Base-by-base conservation (phyloP, 2,329 filamentous ascomycete genomes). In the Ceratocystis cacaofunesta region DNA sequence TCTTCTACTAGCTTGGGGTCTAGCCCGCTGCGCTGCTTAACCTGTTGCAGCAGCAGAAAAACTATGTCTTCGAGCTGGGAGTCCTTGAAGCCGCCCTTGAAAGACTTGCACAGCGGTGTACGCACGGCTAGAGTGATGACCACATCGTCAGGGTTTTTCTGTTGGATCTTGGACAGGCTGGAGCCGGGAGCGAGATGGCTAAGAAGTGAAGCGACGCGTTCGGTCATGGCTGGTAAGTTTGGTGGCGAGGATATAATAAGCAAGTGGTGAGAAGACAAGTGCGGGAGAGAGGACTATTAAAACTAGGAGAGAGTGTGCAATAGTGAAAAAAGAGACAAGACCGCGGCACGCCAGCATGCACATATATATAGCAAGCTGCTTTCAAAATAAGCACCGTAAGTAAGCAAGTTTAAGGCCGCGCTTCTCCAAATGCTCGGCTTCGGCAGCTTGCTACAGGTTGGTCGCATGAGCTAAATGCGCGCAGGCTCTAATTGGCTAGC, bases 31-130 rank as follows among this genome's bases (percentile, higher is more conserved):
- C 86, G 86, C 69, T 86, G 79, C 65, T 85, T 76, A 63, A 89
- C 82, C 74, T 91, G 80, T 79, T 94, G 89, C 70, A 97, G 78
- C 61, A 96, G 80, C 67, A 90, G 85, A 74, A 91, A 90, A 68
- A 95, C 75, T 66, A 99, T 80, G 76, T 87, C 92, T 76, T 99
- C 94, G 69, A 97, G 84, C 50, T 82, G 83, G 5, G 91, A 95
- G 75, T 99, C 92, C 80, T 96, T 97, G 80, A 99, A 88, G 52
- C 91, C 90, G 70, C 94, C 92, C 82, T 96, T 96, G 75, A 82
- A 82, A 63, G 84, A 91, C 79, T 96, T 97, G 73, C 87, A 82
- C 68, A 99, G 82, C 0, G 94, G 91, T 32, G 92, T 96, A 66
- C 94, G 89, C 72, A 92, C 80, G 32, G 92, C 92, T 67, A 95